Percentiles rank a stretch among this genome's conserved stretches.
These are phyloP conservation scores for Globisporangium uncinulatum DNA, from an alignment of 352 stramenopile species.

Conservation along the genomic window DNA sequence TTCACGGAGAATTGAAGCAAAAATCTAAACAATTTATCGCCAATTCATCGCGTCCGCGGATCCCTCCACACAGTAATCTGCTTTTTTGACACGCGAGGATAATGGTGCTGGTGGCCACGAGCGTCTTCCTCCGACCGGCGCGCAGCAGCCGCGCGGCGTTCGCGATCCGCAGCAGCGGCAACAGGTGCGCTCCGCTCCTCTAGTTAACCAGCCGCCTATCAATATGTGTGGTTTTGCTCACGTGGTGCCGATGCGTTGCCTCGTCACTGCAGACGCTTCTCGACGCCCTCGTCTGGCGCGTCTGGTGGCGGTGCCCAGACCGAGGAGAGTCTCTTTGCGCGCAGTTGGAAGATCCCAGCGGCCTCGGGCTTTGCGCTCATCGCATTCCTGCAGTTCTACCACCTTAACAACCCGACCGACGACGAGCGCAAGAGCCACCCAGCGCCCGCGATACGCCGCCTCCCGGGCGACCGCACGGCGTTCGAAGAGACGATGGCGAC, in stretches of 20 bases:
- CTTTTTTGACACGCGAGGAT: too few species aligned
- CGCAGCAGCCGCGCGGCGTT: slow-evolving; percentile 3
- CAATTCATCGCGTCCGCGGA: too few species aligned
- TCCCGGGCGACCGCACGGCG: slow-evolving; percentile 43
- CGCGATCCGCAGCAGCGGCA: slow-evolving; percentile 4
- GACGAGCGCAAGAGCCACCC: slow-evolving; percentile 59
- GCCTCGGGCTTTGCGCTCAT: slow-evolving; percentile 63
- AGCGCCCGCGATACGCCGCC: slow-evolving; percentile 34
- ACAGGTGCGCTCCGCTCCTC: neutral
- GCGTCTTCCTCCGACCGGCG: slow-evolving; percentile 6
- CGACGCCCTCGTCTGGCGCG: slow-evolving; percentile 4
- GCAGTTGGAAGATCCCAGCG: slow-evolving; percentile 65
- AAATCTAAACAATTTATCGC: too few species aligned
- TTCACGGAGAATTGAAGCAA: too few species aligned
- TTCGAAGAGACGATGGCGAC: slow-evolving; percentile 73
- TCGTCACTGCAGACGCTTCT: slow-evolving; percentile 6
- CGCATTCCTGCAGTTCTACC: slow-evolving; percentile 61
- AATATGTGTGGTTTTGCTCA: neutral
- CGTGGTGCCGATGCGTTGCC: neutral
- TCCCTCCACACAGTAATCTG: too few species aligned
- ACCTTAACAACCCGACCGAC: slow-evolving; percentile 58
- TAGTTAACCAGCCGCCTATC: neutral
- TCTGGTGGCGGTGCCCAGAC: slow-evolving; percentile 6
- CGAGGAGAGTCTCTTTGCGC: slow-evolving; percentile 23
- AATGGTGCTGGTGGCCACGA: neutral